phyloP scores from a whole-genome alignment of 345 rosid genomes.

The Bretschneidera sinensis region DNA sequence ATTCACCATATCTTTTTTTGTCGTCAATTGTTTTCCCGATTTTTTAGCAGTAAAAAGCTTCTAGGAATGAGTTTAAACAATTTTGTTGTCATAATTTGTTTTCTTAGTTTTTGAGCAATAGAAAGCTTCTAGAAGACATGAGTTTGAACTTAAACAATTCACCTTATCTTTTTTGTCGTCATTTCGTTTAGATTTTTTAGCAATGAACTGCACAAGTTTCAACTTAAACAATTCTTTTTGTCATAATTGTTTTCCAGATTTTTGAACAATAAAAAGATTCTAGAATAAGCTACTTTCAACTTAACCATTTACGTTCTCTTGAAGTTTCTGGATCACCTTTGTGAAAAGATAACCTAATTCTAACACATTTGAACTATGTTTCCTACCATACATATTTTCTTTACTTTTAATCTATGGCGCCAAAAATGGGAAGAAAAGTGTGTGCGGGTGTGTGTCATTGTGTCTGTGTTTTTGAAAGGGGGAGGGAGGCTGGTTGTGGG shows the following conservation, averaged over 20 bases:
- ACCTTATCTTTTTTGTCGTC: background rate
- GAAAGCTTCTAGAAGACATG: background rate
- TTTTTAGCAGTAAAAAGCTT: background rate
- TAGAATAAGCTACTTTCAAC: background rate
- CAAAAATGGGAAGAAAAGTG: no score
- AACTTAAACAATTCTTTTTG: background rate
- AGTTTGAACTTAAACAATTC: background rate
- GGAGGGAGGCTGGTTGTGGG: no score
- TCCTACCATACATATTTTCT: background rate
- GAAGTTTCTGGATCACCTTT: background rate
- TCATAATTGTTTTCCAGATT: background rate
- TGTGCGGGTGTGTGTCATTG: no score
- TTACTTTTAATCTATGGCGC: no score
- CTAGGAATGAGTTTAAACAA: no score
- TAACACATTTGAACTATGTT: no score
- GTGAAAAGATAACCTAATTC: background rate
- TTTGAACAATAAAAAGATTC: background rate
- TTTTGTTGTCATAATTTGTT: no score
- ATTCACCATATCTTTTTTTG: no score
- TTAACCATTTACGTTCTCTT: background rate
- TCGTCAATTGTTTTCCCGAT: background rate
- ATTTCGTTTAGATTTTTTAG: no score
- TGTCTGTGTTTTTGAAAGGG: no score
- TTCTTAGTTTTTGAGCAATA: background rate
- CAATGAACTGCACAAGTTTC: no score